These are phyloP conservation scores for Penicillium salamii DNA, from an alignment of 495 filamentous ascomycete genomes.

Conservation along the genomic window DNA sequence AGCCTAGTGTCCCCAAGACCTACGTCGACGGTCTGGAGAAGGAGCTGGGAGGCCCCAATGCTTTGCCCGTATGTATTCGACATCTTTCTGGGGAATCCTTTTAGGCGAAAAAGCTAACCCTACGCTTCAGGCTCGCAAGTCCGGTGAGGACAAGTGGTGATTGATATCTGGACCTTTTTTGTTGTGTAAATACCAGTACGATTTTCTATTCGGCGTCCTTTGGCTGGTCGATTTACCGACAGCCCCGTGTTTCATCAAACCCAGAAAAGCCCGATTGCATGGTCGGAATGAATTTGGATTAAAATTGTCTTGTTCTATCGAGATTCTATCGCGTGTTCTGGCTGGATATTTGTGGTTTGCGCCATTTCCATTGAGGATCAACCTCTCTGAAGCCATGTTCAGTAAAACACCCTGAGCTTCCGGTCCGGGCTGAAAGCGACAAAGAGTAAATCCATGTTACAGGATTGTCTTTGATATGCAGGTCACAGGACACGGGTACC, in stretches of 20 bases:
- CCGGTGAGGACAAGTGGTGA: constrained; percentile 44
- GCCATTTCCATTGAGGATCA: background rate
- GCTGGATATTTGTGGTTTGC: background rate
- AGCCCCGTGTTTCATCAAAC: constrained; percentile 4
- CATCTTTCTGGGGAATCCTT: background rate
- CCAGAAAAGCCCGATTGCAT: constrained; percentile 9
- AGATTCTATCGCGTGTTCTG: background rate
- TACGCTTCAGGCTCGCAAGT: constrained; percentile 39
- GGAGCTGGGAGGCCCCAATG: constrained; percentile 74
- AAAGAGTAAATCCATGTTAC: background rate
- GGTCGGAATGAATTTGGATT: constrained; percentile 12
- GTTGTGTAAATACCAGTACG: constrained; percentile 45
- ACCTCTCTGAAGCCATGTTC: background rate
- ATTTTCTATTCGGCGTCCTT: constrained; percentile 37
- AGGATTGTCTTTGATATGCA: background rate
- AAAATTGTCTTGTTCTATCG: constrained; percentile 1
- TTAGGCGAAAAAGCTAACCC: constrained; percentile 2
- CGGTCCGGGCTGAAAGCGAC: background rate
- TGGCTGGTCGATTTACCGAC: constrained; percentile 22
- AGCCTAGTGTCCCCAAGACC: constrained; percentile 68
- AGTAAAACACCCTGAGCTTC: background rate
- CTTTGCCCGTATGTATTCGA: constrained; percentile 35
- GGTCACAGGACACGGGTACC: background rate
- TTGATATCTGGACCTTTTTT: constrained; percentile 19
- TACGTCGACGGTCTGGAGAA: constrained; percentile 81